phyloP scores from a whole-genome alignment of 345 rosid genomes.

The Citrus medica region DNA sequence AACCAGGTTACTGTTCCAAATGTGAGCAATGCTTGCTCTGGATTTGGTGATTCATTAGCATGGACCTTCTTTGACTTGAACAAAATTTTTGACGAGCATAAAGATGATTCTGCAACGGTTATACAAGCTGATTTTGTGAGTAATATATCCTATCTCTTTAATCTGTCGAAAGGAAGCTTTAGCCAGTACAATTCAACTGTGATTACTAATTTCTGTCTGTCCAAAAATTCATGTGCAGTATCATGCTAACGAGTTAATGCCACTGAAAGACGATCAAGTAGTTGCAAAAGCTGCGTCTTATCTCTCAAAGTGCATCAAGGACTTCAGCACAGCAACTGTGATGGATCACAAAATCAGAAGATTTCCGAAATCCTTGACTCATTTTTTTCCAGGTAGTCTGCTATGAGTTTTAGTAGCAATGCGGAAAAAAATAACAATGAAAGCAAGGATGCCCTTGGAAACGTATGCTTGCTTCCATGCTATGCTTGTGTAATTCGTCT shows the following conservation, averaged over 20 bases:
- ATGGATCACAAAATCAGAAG: constrained; percentile 36
- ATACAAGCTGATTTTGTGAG: constrained; percentile 56
- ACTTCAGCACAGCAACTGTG: constrained; percentile 34
- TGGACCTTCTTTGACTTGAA: constrained; percentile 61
- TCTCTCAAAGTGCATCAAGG: constrained; percentile 43
- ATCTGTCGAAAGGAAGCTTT: neutral
- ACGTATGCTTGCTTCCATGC: neutral
- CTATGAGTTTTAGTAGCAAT: neutral
- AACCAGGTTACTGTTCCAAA: constrained; percentile 46
- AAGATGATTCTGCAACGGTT: constrained; percentile 29
- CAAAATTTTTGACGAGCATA: constrained; percentile 42
- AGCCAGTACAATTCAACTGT: neutral
- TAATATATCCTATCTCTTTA: neutral
- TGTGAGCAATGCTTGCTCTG: constrained; percentile 47
- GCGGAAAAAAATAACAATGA: neutral
- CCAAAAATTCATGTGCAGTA: constrained; percentile 31
- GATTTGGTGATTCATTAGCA: constrained; percentile 38
- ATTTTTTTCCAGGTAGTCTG: constrained; percentile 54
- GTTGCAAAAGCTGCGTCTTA: constrained; percentile 32
- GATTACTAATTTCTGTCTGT: neutral
- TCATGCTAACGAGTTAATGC: constrained; percentile 44
- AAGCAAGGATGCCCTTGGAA: neutral
- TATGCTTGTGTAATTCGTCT: neutral
- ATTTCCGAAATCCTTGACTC: constrained; percentile 47
- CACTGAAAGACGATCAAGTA: constrained; percentile 40